These are phyloP conservation scores for Trypanosoma boissoni DNA, from an alignment of 208 protist genomes.

Conservation along the genomic window DNA sequence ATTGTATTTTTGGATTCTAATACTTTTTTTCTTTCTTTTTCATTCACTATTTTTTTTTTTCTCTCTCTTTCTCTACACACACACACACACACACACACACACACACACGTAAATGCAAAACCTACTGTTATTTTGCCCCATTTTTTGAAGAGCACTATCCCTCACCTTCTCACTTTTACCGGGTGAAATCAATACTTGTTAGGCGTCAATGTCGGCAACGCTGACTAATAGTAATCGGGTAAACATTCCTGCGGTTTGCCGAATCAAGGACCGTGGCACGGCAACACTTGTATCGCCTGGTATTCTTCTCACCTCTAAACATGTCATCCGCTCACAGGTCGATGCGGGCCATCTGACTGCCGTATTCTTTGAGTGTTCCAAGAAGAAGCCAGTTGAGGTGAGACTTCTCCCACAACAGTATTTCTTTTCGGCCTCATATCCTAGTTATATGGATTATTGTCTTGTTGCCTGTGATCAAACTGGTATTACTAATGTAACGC, in stretches of 20 bases:
- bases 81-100: conserved; percentile 8
- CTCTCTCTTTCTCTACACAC: neutral
- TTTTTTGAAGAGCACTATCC: no score
- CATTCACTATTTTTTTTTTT: conserved; percentile 13
- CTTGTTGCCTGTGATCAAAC: conserved; percentile 78
- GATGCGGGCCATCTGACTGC: conserved; percentile 49
- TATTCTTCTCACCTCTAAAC: conserved; percentile 64
- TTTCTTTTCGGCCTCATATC: conserved; percentile 78
- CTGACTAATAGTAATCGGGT: conserved; percentile 65
- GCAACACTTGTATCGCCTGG: conserved; percentile 67
- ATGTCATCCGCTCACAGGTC: conserved; percentile 28
- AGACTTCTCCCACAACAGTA: conserved; percentile 60
- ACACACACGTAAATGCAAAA: neutral
- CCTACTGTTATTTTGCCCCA: no score
- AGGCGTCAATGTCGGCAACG: conserved; percentile 31
- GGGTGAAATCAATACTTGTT: no score
- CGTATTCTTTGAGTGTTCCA: conserved; percentile 88
- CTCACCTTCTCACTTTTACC: no score
- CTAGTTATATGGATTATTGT: conserved; percentile 90
- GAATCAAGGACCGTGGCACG: conserved; percentile 61
- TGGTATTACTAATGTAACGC: conserved; percentile 67
- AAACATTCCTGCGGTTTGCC: conserved; percentile 89
- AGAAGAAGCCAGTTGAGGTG: conserved; percentile 71
- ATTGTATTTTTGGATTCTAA: conserved; percentile 17
- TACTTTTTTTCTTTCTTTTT: conserved; percentile 20